A percentile compares a stretch with the other conserved stretches of the same genome.
Conservation (phyloP, 2,329 filamentous ascomycete genomes). For the Calycina marina region DNA sequence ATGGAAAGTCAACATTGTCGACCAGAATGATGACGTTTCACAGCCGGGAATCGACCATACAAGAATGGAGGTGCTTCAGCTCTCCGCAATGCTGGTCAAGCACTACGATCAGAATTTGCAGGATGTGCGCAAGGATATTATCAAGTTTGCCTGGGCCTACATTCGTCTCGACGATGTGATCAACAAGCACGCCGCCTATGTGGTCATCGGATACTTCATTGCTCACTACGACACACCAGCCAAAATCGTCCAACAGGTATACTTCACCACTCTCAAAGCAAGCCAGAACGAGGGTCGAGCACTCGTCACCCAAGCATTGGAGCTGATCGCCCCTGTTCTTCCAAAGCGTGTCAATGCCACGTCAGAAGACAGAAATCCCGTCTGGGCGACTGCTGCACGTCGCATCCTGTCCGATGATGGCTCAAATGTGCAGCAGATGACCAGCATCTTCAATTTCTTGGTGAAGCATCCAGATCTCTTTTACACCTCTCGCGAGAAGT, state of each 20-base stretch:
- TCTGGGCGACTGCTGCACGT: slow-evolving; percentile 82
- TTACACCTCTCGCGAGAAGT: slow-evolving; percentile 87
- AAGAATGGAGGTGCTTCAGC: slow-evolving; percentile 85
- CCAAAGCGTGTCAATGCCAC: slow-evolving; percentile 64
- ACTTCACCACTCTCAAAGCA: slow-evolving; percentile 76
- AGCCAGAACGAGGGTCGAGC: slow-evolving; percentile 82
- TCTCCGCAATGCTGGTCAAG: slow-evolving; percentile 90
- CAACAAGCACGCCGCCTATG: slow-evolving; percentile 97
- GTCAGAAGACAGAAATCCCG: slow-evolving; percentile 56
- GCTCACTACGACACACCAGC: slow-evolving; percentile 89
- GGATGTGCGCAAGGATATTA: slow-evolving; percentile 82
- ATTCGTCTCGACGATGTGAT: slow-evolving; percentile 97
- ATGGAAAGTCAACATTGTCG: slow-evolving; percentile 79
- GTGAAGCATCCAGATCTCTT: slow-evolving; percentile 87
- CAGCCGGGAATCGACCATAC: slow-evolving; percentile 89
- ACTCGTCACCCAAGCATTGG: slow-evolving; percentile 83
- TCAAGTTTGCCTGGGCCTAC: slow-evolving; percentile 98
- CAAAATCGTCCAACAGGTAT: slow-evolving; percentile 93
- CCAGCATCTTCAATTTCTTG: slow-evolving; percentile 93
- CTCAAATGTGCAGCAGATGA: slow-evolving; percentile 89
- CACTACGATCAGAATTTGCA: slow-evolving; percentile 81
- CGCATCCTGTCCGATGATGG: slow-evolving; percentile 89
- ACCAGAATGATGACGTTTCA: slow-evolving; percentile 67
- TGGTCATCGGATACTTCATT: slow-evolving; percentile 95
- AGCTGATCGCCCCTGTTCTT: slow-evolving; percentile 86